A percentile compares a stretch with the other conserved stretches of the same genome.
Evolutionary conservation across 2,329 filamentous ascomycete genomes (phyloP).

Genomic region (Pseudovirgaria hyperparasitica): DNA sequence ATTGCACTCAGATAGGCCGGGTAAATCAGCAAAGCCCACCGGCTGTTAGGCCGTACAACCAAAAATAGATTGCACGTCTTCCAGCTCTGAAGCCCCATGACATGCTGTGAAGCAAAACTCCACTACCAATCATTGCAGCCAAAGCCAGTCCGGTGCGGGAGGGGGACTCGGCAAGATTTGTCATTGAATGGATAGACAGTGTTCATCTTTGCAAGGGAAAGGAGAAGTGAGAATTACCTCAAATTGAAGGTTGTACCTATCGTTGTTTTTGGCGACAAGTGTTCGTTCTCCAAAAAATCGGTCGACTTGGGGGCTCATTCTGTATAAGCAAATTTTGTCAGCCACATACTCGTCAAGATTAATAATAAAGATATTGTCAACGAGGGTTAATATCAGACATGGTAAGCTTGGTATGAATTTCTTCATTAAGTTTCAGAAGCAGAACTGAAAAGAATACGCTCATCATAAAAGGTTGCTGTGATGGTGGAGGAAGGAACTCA

Average conservation of each 20-base stretch:
- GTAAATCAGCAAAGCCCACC: no score
- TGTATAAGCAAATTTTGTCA: conserved; percentile 1
- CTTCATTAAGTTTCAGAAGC: conserved; percentile 49
- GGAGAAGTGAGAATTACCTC: conserved; percentile 12
- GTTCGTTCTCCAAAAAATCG: not conserved
- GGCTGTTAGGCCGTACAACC: no score
- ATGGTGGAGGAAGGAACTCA: not conserved
- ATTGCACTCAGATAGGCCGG: no score
- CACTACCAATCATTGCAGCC: conserved; percentile 60
- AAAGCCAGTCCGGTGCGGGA: conserved; percentile 53
- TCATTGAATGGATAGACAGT: conserved; percentile 52
- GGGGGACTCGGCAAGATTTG: conserved; percentile 55
- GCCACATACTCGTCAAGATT: conserved; percentile 5
- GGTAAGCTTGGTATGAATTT: conserved; percentile 45
- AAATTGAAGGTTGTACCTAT: conserved; percentile 1
- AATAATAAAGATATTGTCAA: conserved; percentile 8
- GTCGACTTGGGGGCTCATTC: not conserved
- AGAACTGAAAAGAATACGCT: conserved; percentile 46
- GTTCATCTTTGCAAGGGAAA: conserved; percentile 39
- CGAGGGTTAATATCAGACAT: conserved; percentile 31
- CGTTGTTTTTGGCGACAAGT: conserved; percentile 11
- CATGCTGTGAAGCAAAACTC: conserved; percentile 55
- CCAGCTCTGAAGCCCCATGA: no score
- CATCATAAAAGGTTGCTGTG: conserved; percentile 27
- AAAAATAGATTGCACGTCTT: no score